Evolutionary conservation across 2,329 filamentous ascomycete genomes (phyloP), one percentile per base, ranked within the genome.

Genomic region (Pseudophaeomoniella oleicola): DNA sequence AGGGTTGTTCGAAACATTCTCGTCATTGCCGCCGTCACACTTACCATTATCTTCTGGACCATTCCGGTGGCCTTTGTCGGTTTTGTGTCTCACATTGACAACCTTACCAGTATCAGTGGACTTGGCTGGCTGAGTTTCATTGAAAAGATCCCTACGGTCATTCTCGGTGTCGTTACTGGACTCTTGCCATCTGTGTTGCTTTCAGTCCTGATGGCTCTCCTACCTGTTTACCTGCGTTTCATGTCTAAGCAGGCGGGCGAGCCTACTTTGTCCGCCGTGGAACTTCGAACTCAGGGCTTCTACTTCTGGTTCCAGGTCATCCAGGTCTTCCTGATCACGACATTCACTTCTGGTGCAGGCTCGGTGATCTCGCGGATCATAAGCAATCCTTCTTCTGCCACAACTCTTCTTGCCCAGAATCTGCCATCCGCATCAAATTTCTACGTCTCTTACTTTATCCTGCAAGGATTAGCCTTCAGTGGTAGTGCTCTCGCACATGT

Each of bases 291-390:
- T 0, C 85, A 96, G 53, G 90, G 87, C 50, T 81, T 76, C 47
- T 96, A 92, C 66, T 98, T 94, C 51, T 75, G 72, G 32, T 92
- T 92, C 62, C 84, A 90, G 30, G 75, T 96, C 31, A 69, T 94
- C 14, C 87, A 96, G 54, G 83, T 94, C 32, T 96, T 96, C 62
- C 62, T 96, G 39, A 75, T 96, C 34, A 78, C 83, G 0, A 94
- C 88, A 0, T 46, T 96, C 18, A 72, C 82, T 2, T 88, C 85
- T 12, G 78, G 85, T 1, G 87, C 87, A 6, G 75, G 84, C 3
- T 71, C 78, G 4, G 75, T 83, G 0, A 67, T 76, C 2, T 60
- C 69, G 16, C 48, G 74, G 14, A 77, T 92, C 34, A 63, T 76
- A 11, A 29, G 75, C 0, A 48, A 84, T 3, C 85, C 86, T 0